These are phyloP conservation scores for Lithocarpus polystachyus DNA, from an alignment of 306 rosid genomes.

Conservation along the genomic window DNA sequence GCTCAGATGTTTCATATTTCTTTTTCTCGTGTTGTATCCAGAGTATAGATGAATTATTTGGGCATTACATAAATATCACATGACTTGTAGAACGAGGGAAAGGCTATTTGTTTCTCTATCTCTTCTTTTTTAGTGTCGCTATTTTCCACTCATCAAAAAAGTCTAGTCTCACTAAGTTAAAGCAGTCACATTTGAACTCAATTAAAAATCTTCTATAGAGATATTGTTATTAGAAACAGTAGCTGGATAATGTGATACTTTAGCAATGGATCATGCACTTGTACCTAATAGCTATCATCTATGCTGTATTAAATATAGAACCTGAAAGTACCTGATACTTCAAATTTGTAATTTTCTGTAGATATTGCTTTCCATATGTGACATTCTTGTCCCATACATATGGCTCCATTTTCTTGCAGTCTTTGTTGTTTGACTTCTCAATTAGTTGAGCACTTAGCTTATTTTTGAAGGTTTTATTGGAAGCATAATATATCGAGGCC, in stretches of 20 bases:
- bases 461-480: neutral
- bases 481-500: neutral
- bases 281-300: neutral
- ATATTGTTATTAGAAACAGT: neutral
- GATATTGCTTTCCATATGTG: neutral
- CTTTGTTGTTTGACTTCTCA: neutral
- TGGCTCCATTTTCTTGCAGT: neutral
- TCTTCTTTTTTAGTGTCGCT: neutral
- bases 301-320: neutral
- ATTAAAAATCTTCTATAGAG: conserved; percentile 6
- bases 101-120: neutral
- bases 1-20: neutral
- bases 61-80: neutral
- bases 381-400: neutral
- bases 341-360: neutral
- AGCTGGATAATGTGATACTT: neutral
- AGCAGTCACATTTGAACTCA: neutral
- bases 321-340: neutral
- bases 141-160: too few relatives aligned
- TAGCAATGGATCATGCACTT: neutral
- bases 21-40: neutral
- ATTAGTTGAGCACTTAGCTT: neutral
- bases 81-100: neutral
- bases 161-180: neutral
- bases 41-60: too few relatives aligned